Base-by-base conservation (phyloP, 768 basidiomycete species). In the Auricularia cornea region DNA sequence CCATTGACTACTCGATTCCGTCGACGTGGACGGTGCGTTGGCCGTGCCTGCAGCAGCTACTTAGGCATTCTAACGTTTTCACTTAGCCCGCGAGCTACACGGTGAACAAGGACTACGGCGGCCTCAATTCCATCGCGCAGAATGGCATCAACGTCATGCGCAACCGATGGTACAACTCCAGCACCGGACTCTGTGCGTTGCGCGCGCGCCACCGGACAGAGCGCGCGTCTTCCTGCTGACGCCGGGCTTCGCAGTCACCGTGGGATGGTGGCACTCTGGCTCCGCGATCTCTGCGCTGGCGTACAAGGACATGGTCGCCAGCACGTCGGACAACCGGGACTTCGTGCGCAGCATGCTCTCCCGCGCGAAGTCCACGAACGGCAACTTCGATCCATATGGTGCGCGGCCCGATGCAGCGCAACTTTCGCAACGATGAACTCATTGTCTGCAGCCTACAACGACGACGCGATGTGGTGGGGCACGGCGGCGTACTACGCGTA, bases 401-500 rank as follows among this genome's bases (percentile, higher is more conserved):
- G 51, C 20, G 51, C 20, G n/a, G n/a, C n/a, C n/a, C n/a, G n/a
- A 41, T 41, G 20, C 51, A 6, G n/a, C 3, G 20, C n/a, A 10
- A 6, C n/a, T 14, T n/a, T n/a, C 6, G 51, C 51, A 11, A 52
- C 51, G 51, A 10, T 52, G n/a, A n/a, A n/a, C 20, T 52, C 51
- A n/a, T 14, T 20, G 40, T 20, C 10, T 11, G 12, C 28, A 52
- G 51, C 26, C 10, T 57, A 57, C 30, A 57, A 57, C 20, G 54
- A 57, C 54, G 54, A 57, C 30, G 54, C 54, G 54, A 4, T 57
- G 54, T 84, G 82, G 83, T 83, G 82, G 82, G 83, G 80, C 2
- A 78, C 76, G 62, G 78, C 81, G n/a, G 79, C 81, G 0, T 68
- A 80, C 54, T 82, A 83, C 60, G 81, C 76, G 8, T 79, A 80